Conservation (phyloP, 257 asterid genomes). For the Fraxinus cuspidata region DNA sequence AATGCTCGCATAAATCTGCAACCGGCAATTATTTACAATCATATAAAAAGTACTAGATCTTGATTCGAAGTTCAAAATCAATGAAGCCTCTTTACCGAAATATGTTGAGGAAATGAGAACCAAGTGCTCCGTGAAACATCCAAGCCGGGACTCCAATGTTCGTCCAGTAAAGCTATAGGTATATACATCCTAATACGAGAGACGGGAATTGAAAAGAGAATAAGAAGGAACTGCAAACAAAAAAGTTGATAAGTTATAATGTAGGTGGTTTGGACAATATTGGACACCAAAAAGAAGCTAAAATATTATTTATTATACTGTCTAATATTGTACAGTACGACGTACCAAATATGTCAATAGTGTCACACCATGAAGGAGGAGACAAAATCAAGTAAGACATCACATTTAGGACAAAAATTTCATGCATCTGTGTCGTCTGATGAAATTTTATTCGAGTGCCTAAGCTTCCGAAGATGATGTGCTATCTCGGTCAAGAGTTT, state of each 20-base stretch:
- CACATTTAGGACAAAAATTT: constrained; percentile 24
- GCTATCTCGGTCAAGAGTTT: constrained; percentile 81
- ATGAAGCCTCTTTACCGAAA: background rate
- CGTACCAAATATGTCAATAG: background rate
- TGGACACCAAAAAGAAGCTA: background rate
- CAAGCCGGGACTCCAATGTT: constrained; percentile 18
- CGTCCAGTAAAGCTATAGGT: constrained; percentile 18
- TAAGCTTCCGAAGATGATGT: constrained; percentile 59
- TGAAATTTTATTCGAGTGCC: constrained; percentile 38
- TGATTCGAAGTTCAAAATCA: background rate
- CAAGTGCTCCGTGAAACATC: constrained; percentile 13
- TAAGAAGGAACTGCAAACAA: constrained; percentile 17
- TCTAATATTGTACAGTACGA: background rate
- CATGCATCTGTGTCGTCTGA: constrained; percentile 30
- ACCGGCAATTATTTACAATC: background rate
- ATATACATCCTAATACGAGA: constrained; percentile 25
- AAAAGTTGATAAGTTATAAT: background rate
- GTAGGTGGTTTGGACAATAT: no score
- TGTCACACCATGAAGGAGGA: background rate
- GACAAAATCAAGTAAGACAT: background rate
- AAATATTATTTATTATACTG: background rate
- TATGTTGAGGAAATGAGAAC: constrained; percentile 13
- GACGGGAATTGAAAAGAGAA: constrained; percentile 18
- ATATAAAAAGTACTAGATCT: background rate
- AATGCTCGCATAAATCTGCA: background rate